phyloP scores from a whole-genome alignment of 805 yeast genomes.

The Wickerhamiella allomyrinae region DNA sequence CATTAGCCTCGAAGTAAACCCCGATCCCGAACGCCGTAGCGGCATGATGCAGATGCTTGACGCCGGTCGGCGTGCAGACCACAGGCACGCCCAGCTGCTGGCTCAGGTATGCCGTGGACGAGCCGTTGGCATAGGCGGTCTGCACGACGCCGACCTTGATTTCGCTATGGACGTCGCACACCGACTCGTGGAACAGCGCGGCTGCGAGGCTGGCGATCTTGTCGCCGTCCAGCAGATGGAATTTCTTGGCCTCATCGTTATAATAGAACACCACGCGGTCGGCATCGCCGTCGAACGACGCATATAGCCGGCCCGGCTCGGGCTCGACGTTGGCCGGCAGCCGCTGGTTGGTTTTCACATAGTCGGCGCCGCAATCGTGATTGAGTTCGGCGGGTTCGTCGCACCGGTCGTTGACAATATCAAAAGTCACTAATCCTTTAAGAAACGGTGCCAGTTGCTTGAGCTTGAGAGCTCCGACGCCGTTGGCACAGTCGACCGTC shows the following conservation, averaged over 20 bases:
- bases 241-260: constrained; percentile 21
- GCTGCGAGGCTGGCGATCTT: constrained; percentile 81
- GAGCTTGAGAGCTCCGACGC: constrained; percentile 82
- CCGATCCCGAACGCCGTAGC: constrained; percentile 79
- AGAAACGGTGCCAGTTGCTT: constrained; percentile 34
- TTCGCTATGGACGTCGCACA: constrained; percentile 33
- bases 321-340: constrained; percentile 51
- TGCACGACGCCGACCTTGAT: constrained; percentile 66
- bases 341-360: constrained; percentile 74
- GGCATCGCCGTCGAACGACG: constrained; percentile 95
- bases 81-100: constrained; percentile 58
- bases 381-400: constrained; percentile 47
- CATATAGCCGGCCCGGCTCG: constrained; percentile 37
- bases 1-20: constrained; percentile 94
- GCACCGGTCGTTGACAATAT: constrained; percentile 38
- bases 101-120: constrained; percentile 60
- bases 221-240: constrained; percentile 66
- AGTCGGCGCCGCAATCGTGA: constrained; percentile 86
- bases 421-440: constrained; percentile 28
- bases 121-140: constrained; percentile 96
- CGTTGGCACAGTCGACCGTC: constrained; percentile 85
- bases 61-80: constrained; percentile 87
- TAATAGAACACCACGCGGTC: constrained; percentile 75
- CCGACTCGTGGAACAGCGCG: constrained; percentile 38
- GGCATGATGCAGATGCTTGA: constrained; percentile 89